Base-by-base conservation (phyloP, 2,329 filamentous ascomycete genomes). In the Sarocladium oryzae region DNA sequence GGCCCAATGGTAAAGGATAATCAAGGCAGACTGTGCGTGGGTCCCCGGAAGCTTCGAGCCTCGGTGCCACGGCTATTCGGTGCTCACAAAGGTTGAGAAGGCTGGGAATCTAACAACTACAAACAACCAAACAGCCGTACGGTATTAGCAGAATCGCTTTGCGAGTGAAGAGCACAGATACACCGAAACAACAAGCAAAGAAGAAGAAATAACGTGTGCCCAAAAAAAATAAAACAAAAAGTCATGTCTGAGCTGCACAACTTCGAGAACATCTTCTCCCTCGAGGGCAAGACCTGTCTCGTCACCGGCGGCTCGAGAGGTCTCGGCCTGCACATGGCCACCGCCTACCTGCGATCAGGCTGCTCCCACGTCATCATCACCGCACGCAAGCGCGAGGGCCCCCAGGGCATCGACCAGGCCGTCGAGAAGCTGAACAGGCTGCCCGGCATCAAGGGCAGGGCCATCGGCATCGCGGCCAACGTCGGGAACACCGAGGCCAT, bases 301-400 rank as follows among this genome's bases (percentile, higher is more conserved):
- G 66, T 77, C 32, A 77, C 74, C 0, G 74, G 74, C 38, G 73
- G 69, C 50, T 78, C 74, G 51, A 61, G 66, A n/a, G 76, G 76
- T 0, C 66, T 79, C 1, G 76, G 77, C 21, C 71, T 86, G 9
- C 78, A 85, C 63, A 80, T 81, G 50, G 82, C 82, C 18, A 84
- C 81, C 21, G 82, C 79, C 23, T 77, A 88, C 52, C 75, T 88
- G 40, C 82, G 83, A 69, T 80, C 85, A n/a, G 85, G 85, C 54
- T 84, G 78, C 64, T 79, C 81, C 52, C 83, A 82, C 58, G 78
- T 88, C 55, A 82, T 87, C 70, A 85, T 88, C 64, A 86, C 84
- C n/a, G 85, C 82, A 4, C 82, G 85, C 59, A 88, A 87, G 70
- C 76, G 78, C 49, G 69, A 75, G 32, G 84, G 82, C 23, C 85